phyloP scores from a whole-genome alignment of 306 rosid genomes.

The Albizia julibrissin region DNA sequence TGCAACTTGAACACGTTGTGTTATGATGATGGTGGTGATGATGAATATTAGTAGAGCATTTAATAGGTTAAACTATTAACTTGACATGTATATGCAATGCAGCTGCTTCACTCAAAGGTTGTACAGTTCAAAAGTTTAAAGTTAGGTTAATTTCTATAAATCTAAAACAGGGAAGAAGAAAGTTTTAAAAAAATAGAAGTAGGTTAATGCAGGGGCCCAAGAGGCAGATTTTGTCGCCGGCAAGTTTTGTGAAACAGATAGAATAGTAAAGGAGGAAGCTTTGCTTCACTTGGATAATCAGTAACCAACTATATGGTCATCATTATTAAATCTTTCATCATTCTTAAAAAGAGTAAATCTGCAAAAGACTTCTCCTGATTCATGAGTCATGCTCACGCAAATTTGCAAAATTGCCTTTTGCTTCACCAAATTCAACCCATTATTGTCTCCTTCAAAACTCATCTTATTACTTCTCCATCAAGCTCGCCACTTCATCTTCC shows the following conservation, averaged over 20 bases:
- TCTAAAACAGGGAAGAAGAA: neutral
- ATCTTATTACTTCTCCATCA: slow-evolving; percentile 31
- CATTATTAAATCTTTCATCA: slow-evolving; percentile 37
- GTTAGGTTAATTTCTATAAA: neutral
- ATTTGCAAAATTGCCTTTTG: slow-evolving; percentile 36
- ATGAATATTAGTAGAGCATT: neutral
- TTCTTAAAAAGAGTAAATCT: slow-evolving; percentile 28
- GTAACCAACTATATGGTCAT: slow-evolving; percentile 22
- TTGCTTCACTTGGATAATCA: slow-evolving; percentile 37
- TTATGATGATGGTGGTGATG: neutral
- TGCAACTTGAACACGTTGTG: slow-evolving; percentile 2
- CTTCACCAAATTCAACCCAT: slow-evolving; percentile 39
- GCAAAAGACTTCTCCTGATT: slow-evolving; percentile 25
- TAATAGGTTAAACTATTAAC: neutral
- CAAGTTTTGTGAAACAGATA: slow-evolving; percentile 4
- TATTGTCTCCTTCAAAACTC: slow-evolving; percentile 18
- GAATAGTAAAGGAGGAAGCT: slow-evolving; percentile 1
- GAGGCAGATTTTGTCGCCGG: neutral
- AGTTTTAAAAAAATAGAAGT: neutral
- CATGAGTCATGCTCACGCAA: slow-evolving; percentile 6
- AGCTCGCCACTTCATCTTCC: slow-evolving; percentile 16
- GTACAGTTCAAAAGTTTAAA: neutral
- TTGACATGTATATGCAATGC: neutral
- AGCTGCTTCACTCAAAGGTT: neutral
- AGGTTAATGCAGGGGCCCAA: neutral